Evolutionary conservation across 306 rosid genomes (phyloP).

Genomic region (Canavalia ensiformis): DNA sequence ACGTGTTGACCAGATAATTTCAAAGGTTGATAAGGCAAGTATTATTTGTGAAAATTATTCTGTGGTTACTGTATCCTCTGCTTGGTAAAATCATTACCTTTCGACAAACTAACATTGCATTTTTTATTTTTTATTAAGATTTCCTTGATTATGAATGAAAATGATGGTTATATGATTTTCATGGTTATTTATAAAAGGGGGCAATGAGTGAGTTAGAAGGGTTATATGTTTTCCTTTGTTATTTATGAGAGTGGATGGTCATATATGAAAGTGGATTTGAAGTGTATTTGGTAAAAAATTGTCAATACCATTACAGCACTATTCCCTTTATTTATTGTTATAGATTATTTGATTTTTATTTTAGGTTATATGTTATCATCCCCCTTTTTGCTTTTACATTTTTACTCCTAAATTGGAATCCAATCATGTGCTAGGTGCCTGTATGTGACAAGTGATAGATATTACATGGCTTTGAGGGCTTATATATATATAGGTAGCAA

Average conservation of each 20-base stretch:
- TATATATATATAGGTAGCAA: background rate
- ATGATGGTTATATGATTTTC: too few relatives aligned
- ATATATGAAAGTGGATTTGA: too few relatives aligned
- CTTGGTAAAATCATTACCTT: background rate
- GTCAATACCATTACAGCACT: too few relatives aligned
- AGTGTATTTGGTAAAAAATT: too few relatives aligned
- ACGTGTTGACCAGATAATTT: slow-evolving; percentile 61
- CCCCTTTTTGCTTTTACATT: background rate
- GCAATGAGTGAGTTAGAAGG: too few relatives aligned
- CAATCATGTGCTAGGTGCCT: background rate
- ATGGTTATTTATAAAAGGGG: too few relatives aligned
- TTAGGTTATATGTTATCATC: background rate
- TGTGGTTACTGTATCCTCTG: background rate
- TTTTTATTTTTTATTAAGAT: too few relatives aligned
- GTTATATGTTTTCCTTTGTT: too few relatives aligned
- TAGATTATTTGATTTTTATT: background rate
- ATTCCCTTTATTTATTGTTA: background rate
- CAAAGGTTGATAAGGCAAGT: slow-evolving; percentile 71
- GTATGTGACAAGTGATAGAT: background rate
- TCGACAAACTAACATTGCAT: background rate
- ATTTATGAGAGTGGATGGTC: too few relatives aligned
- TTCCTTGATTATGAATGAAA: too few relatives aligned
- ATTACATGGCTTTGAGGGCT: background rate
- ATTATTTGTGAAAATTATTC: background rate
- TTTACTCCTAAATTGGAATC: background rate